Evolutionary conservation across 2,329 filamentous ascomycete species (phyloP), one percentile per base, ranked within the genome.

Genomic region (Septoria linicola): DNA sequence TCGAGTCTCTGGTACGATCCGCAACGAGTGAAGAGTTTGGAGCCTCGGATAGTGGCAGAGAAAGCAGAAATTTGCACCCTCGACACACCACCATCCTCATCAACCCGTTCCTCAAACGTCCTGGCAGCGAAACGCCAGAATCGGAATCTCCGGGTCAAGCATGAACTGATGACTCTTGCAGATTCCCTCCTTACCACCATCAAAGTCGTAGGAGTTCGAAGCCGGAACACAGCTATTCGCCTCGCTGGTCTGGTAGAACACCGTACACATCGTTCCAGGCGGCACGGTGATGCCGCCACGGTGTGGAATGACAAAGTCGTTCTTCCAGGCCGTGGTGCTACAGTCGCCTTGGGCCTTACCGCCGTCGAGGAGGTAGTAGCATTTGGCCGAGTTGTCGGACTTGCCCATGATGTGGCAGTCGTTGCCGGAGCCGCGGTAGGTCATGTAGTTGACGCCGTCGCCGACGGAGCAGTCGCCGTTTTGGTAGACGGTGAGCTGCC

Each of bases 381-480:
- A 46, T 20, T 1, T 8, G 10, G 25, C 20, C 13, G 31, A n/a
- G 13, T 27, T 7, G 32, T 11, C 11, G 8, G 19, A 14, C 10
- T 27, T 6, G 32, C 31, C 43, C 31, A 46, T 36, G 14, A 25
- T 46, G 1, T 21, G 34, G 43, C 43, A 46, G n/a, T 11, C 19
- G 13, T 7, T 2, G 31, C 43, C 43, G 21, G 1, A 25, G 32
- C 43, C 43, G 21, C 43, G 21, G 32, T 46, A 46, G 32, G n/a
- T 25, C 19, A 36, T 36, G 43, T 46, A 46, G 21, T 25, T 37
- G 31, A 21, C 43, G 30, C 21, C 43, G 32, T 19, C 10, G 7
- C 11, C n/a, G 23, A 27, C 23, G n/a, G 43, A 36, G 43, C 43
- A 46, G 43, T 46, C 43, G 32, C 31, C 43, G 32, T 36, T 36